Base-by-base conservation (phyloP, 164 flowering plant genomes). In the Nymphaea colorata region DNA sequence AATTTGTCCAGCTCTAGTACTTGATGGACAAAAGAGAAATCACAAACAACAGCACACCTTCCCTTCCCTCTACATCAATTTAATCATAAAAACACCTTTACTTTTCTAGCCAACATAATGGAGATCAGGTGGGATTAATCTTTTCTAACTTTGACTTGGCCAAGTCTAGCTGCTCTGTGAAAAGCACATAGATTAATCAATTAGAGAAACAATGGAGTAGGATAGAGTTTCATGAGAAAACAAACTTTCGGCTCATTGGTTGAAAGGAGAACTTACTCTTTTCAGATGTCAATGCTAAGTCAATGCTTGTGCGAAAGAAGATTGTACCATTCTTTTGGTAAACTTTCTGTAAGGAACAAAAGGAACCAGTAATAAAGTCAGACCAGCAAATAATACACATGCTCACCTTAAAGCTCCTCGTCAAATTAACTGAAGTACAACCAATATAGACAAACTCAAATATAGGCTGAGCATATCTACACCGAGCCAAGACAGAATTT, bases 271-370 rank as follows among this genome's bases (percentile, higher is more conserved):
- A 18, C 79, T 70, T 79, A 89, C 95, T 83, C 78, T 89, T 84
- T 64, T 87, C 91, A 42, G 74, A 81, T 43, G 84, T 72, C 4
- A 75, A 78, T 74, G 87, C 95, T 72, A 83, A 81, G 66, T 73
- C 79, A 61, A 80, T 64, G 51, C 79, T 83, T 11, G 89, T 85
- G 2, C 83, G 85, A 71, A 85, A 89, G 65, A 73, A 87, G 45
- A 89, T 25, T 71, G 79, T 82, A 11, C 89, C 85, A 66, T 89
- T 84, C 69, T 77, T 89, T 75, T 84, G 84, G 77, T 85, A 89
- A 36, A 89, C 88, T 71, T 79, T 72, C 91, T 87, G 84, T 25
- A 4, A 43, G 57, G 14, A 25, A 51, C 57, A 51, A 51, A 51
- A 8, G 0, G 8, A 10, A 51, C 14, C 57, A 51, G 57, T 15